These are phyloP conservation scores for Amesomyces nigricolor DNA, from an alignment of 2,329 filamentous ascomycete species.

Conservation along the genomic window DNA sequence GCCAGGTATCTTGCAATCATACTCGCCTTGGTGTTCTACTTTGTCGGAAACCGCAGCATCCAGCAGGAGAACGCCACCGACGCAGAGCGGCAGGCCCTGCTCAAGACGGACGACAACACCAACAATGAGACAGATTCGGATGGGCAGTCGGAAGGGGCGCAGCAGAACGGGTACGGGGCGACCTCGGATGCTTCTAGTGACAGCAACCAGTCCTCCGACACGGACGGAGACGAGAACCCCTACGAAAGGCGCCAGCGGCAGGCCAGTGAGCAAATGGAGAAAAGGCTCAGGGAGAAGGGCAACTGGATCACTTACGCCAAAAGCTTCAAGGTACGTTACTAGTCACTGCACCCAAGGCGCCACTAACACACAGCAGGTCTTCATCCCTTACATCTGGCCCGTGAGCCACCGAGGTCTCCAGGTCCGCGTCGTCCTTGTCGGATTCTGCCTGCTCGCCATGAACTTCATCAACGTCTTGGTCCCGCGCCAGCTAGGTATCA, in stretches of 20 bases:
- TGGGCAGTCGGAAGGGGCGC: conserved; percentile 17
- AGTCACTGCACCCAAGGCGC: neutral
- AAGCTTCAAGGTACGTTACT: conserved; percentile 53
- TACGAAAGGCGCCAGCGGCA: conserved; percentile 50
- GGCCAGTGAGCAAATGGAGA: conserved; percentile 55
- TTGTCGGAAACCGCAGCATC: conserved; percentile 23
- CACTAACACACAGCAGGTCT: conserved; percentile 43
- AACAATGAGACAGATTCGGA: conserved; percentile 20
- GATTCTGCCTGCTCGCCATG: conserved; percentile 60
- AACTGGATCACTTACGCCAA: conserved; percentile 74
- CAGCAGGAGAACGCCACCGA: conserved; percentile 36
- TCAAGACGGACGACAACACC: conserved; percentile 39
- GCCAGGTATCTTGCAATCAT: conserved; percentile 33
- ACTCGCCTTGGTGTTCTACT: conserved; percentile 33
- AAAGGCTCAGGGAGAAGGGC: conserved; percentile 66
- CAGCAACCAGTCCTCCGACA: conserved; percentile 27
- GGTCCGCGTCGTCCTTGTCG: conserved; percentile 60
- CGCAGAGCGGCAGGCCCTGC: conserved; percentile 53
- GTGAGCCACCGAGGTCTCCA: conserved; percentile 61
- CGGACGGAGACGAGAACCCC: conserved; percentile 43
- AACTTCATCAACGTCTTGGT: conserved; percentile 72
- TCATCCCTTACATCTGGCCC: conserved; percentile 77
- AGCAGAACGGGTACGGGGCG: conserved; percentile 38
- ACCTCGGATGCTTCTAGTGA: conserved; percentile 25
- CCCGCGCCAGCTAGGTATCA: conserved; percentile 74